Evolutionary conservation across 2,329 filamentous ascomycete genomes (phyloP).

Genomic region (Dryadomyces sulphureus): DNA sequence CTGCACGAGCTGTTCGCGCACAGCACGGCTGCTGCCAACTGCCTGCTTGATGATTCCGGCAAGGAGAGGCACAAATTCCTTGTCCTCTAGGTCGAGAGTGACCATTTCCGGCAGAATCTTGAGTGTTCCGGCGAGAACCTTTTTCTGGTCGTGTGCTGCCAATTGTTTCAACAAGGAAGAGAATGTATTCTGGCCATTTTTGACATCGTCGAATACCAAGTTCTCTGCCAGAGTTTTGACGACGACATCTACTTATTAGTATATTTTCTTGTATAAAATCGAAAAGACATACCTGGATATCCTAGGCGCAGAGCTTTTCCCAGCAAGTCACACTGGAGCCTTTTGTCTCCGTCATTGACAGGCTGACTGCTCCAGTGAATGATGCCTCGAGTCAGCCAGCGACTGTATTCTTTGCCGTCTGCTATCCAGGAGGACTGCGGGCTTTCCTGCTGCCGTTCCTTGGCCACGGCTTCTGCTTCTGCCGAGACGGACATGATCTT

Average conservation of each 20-base stretch:
- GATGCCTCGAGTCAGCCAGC: constrained; percentile 59
- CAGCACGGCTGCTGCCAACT: constrained; percentile 27
- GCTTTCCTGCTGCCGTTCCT: constrained; percentile 14
- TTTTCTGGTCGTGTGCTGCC: constrained; percentile 28
- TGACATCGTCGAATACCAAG: constrained; percentile 15
- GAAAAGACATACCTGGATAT: constrained; percentile 43
- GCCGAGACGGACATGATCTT: constrained; percentile 34
- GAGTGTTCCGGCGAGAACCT: constrained; percentile 23
- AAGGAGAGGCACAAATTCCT: constrained; percentile 34
- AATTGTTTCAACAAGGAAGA: constrained; percentile 20
- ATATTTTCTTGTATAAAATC: not conserved
- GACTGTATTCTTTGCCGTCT: constrained; percentile 47
- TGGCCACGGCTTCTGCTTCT: constrained; percentile 38
- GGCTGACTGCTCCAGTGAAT: constrained; percentile 23
- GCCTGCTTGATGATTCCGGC: constrained; percentile 40
- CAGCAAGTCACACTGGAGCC: constrained; percentile 31
- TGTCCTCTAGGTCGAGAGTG: not conserved
- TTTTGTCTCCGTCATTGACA: constrained; percentile 21
- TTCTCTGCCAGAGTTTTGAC: constrained; percentile 19
- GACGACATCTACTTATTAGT: constrained; percentile 24
- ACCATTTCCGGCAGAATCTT: constrained; percentile 26
- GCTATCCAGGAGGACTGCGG: constrained; percentile 39
- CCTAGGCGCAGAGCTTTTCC: constrained; percentile 54
- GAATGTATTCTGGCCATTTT: constrained; percentile 13
- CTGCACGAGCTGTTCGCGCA: constrained; percentile 39